Conservation (phyloP, 2,329 filamentous ascomycete species). For the Onygenales sp. region DNA sequence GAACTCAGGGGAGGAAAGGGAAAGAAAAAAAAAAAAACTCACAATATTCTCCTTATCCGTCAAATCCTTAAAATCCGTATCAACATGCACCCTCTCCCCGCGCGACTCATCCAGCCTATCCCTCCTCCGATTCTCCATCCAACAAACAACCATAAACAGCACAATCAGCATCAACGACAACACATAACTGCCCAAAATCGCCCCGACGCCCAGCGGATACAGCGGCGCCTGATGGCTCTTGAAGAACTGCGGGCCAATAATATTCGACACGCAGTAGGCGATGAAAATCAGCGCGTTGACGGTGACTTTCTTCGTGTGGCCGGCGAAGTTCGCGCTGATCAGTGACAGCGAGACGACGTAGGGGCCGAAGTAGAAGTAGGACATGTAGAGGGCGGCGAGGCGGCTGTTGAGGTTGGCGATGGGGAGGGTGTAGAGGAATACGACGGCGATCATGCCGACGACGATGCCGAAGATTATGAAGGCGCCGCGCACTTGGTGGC, state of each 20-base stretch:
- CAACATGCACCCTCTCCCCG: conserved; percentile 12
- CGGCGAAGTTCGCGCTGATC: conserved; percentile 37
- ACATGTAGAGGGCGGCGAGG: conserved; percentile 22
- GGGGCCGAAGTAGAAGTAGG: conserved; percentile 20
- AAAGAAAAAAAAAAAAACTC: neutral
- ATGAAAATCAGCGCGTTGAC: conserved; percentile 37
- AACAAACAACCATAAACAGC: conserved; percentile 16
- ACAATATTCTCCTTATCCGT: conserved; percentile 20
- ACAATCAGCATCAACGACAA: neutral
- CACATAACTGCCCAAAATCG: neutral
- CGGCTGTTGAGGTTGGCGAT: neutral
- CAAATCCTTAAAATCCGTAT: conserved; percentile 23
- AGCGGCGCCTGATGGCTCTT: conserved; percentile 29
- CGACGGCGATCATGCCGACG: neutral
- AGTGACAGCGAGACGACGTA: conserved; percentile 26
- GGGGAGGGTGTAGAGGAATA: neutral
- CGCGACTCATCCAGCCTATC: conserved; percentile 11
- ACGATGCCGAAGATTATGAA: neutral
- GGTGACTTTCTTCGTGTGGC: conserved; percentile 41
- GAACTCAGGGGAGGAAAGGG: neutral
- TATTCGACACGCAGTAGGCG: conserved; percentile 34
- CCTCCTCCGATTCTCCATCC: conserved; percentile 21
- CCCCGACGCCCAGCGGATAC: neutral
- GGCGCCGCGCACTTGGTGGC: neutral
- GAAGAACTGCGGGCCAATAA: conserved; percentile 38